A percentile compares a stretch with the other conserved stretches of the same genome.
phyloP scores from a whole-genome alignment of 768 basidiomycete species.

The Suillus brevipes region DNA sequence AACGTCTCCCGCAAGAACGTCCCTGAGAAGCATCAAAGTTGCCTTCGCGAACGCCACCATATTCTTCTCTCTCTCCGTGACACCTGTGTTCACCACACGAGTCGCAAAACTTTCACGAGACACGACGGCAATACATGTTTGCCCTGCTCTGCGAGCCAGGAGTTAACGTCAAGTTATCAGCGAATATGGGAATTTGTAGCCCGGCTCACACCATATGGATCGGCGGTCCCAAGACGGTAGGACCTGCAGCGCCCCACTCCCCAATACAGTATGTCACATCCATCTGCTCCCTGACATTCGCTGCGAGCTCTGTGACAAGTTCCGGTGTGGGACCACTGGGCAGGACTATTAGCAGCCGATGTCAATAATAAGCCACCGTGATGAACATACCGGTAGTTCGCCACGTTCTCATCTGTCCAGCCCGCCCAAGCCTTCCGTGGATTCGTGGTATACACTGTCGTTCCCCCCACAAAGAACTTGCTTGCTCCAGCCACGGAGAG shows the following conservation, averaged over 20 bases:
- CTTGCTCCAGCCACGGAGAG: constrained; percentile 23
- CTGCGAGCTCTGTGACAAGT: constrained; percentile 18
- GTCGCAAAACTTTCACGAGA: constrained; percentile 14
- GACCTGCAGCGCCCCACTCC: constrained; percentile 22
- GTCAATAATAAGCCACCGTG: background rate
- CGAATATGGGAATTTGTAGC: background rate
- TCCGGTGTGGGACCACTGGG: constrained; percentile 20
- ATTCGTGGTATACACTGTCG: constrained; percentile 18
- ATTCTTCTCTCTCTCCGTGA: constrained; percentile 17
- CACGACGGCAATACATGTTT: constrained; percentile 12
- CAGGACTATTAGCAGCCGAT: background rate
- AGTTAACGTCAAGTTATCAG: background rate
- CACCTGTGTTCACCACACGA: constrained; percentile 15
- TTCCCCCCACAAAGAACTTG: constrained; percentile 17
- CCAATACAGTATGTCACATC: constrained; percentile 18
- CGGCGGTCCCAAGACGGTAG: constrained; percentile 12
- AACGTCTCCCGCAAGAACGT: constrained; percentile 9
- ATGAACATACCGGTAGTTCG: constrained; percentile 14
- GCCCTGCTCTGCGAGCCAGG: constrained; percentile 8
- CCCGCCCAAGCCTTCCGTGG: constrained; percentile 18
- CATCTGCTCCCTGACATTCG: constrained; percentile 14
- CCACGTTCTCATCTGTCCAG: constrained; percentile 19
- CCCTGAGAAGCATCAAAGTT: constrained; percentile 14
- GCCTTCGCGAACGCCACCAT: constrained; percentile 22
- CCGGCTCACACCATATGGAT: constrained; percentile 13